These are phyloP conservation scores for Bisporella sp. DNA, from an alignment of 2,329 filamentous ascomycete genomes.

Conservation along the genomic window DNA sequence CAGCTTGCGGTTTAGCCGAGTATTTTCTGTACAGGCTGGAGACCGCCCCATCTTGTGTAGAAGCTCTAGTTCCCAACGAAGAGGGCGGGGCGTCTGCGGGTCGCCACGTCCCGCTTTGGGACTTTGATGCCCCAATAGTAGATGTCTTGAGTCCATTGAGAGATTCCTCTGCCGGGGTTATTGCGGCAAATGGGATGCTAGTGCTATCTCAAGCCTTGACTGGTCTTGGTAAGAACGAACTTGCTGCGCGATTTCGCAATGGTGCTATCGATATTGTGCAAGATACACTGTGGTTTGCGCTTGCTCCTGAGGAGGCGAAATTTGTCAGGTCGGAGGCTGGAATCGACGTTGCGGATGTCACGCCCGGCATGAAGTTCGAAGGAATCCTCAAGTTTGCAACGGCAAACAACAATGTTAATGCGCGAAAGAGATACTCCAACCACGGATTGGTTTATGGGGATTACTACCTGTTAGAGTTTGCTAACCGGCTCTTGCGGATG, in stretches of 20 bases:
- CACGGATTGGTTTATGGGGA: constrained; percentile 42
- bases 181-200: constrained; percentile 36
- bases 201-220: constrained; percentile 31
- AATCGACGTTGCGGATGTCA: constrained; percentile 5
- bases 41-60: not conserved
- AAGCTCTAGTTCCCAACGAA: not conserved
- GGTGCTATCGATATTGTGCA: constrained; percentile 14
- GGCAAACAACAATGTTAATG: constrained; percentile 29
- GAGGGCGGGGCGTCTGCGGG: constrained; percentile 9
- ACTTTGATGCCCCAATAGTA: constrained; percentile 41
- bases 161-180: constrained; percentile 33
- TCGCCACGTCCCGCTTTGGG: constrained; percentile 31
- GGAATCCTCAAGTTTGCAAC: constrained; percentile 28
- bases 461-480: constrained; percentile 41
- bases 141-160: constrained; percentile 23
- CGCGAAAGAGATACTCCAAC: constrained; percentile 24
- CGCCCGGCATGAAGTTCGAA: constrained; percentile 20
- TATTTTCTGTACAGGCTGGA: constrained; percentile 38
- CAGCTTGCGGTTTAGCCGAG: constrained; percentile 36
- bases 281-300: constrained; percentile 13
- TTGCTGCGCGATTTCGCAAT: constrained; percentile 12
- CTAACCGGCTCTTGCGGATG: constrained; percentile 38
- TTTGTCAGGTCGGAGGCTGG: not conserved
- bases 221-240: constrained; percentile 2
- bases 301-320: constrained; percentile 9